Percentiles rank a stretch among this genome's conserved stretches.
phyloP scores from a whole-genome alignment of 805 yeast species.

The Wickerhamiella siamensis region DNA sequence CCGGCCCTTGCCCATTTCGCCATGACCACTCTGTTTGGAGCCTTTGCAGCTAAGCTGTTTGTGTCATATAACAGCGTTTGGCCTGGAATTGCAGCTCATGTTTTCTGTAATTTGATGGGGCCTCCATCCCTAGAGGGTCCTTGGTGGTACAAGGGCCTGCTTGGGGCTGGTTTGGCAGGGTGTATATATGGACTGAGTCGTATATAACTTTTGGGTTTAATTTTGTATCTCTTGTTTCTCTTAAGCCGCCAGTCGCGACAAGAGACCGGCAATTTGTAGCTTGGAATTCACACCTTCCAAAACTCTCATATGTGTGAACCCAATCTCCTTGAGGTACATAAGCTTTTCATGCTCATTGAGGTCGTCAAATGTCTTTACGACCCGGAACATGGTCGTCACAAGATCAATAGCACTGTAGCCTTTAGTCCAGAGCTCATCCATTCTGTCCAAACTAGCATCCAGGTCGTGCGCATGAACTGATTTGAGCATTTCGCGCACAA shows the following conservation, averaged over 20 bases:
- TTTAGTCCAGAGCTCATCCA: constrained; percentile 65
- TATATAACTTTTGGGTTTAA: neutral
- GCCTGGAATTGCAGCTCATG: constrained; percentile 44
- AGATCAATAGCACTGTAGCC: constrained; percentile 93
- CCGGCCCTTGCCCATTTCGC: constrained; percentile 36
- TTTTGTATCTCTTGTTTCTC: too few relatives aligned
- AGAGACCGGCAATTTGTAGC: constrained; percentile 71
- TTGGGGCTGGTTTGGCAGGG: constrained; percentile 31
- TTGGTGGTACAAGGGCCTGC: constrained; percentile 16
- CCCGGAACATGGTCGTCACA: constrained; percentile 79
- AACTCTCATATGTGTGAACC: constrained; percentile 81
- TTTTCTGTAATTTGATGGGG: constrained; percentile 54
- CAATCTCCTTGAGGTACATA: constrained; percentile 72
- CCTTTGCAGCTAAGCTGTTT: constrained; percentile 43
- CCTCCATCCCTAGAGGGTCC: constrained; percentile 32
- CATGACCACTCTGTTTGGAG: constrained; percentile 60
- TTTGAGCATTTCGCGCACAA: constrained; percentile 54
- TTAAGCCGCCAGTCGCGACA: constrained; percentile 36
- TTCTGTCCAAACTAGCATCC: constrained; percentile 49
- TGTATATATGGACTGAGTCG: constrained; percentile 21
- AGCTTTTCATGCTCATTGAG: constrained; percentile 55
- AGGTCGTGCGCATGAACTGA: constrained; percentile 32
- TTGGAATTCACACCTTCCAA: constrained; percentile 86
- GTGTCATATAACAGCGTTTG: constrained; percentile 38
- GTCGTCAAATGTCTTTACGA: constrained; percentile 52